Evolutionary conservation across 2,329 filamentous ascomycete genomes (phyloP), one percentile per base, ranked within the genome.

Genomic region (Cladosporium sp.): DNA sequence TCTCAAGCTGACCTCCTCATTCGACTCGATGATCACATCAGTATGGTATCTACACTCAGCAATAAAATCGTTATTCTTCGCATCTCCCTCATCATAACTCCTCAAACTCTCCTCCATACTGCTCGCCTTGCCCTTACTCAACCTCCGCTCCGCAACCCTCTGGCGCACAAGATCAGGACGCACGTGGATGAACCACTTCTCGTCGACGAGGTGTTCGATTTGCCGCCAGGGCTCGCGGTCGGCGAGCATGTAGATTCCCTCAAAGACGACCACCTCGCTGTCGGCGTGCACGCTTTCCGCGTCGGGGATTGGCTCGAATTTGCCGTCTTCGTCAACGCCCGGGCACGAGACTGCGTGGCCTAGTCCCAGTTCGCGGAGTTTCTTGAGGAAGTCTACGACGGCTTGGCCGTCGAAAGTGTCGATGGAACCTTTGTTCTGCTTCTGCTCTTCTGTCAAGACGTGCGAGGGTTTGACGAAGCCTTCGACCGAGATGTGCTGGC

Each of bases 121-220:
- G 19, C 34, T 30, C 39, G 39, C 34, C 3, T 43, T 50, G 1
- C 48, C 40, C 20, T 50, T 50, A 29, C 34, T 29, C 40, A 50
- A 8, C 40, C 48, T 43, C 9, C 73, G 59, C 24, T 55, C 55
- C 0, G 73, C 71, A 13, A 73, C 63, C 11, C 73, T 61, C n/a
- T 56, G 54, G 20, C 65, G 56, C 2, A 72, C 71, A 17, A 70
- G 56, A 2, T 53, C 50, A 2, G 66, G 56, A 32, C 73, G 69
- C 0, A 72, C 67, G 24, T 69, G 61, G 0, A 76, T 66, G 17
- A 74, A 69, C 56, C 71, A 69, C 2, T 64, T 64, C n/a, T 71
- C 68, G 48, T 76, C 72, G 3, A 72, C 67, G 4, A 71, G 20
- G 0, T 38, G 32, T 2, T 62, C 57, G 18, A 74, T 63, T 18